A percentile compares a stretch with the other conserved stretches of the same genome.
Conservation (phyloP, 2,329 filamentous ascomycete genomes). For the Stromatinia cepivora region DNA sequence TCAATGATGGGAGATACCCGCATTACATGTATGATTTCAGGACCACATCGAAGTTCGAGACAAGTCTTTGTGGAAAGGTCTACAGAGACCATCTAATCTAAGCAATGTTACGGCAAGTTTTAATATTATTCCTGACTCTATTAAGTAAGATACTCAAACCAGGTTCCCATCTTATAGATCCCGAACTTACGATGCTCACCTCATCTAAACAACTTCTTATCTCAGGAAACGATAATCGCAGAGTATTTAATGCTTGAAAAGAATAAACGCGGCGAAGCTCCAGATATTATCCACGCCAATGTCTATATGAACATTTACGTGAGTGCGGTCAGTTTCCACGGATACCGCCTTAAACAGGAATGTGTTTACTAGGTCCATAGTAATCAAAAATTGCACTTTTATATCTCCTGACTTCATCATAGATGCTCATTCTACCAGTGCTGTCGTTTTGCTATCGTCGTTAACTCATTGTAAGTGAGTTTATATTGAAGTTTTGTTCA, state of each 20-base stretch:
- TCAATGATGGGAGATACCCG: neutral
- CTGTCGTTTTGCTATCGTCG: neutral
- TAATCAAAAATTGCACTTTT: neutral
- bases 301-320: too few species aligned
- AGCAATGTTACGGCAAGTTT: constrained; percentile 15
- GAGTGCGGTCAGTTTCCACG: neutral
- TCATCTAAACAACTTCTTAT: neutral
- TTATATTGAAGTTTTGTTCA: neutral
- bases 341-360: too few species aligned
- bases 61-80: neutral
- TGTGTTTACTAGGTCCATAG: constrained; percentile 1
- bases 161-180: neutral
- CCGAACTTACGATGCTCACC: neutral
- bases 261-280: neutral
- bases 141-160: constrained; percentile 5
- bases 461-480: neutral
- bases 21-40: neutral
- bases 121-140: neutral
- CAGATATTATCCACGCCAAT: too few species aligned
- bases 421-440: neutral
- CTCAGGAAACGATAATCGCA: neutral
- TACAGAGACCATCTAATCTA: neutral
- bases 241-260: neutral
- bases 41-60: neutral
- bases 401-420: neutral